Evolutionary conservation across 768 basidiomycete species (phyloP), one percentile per base, ranked within the genome.

Genomic region (Mrakia gelida): DNA sequence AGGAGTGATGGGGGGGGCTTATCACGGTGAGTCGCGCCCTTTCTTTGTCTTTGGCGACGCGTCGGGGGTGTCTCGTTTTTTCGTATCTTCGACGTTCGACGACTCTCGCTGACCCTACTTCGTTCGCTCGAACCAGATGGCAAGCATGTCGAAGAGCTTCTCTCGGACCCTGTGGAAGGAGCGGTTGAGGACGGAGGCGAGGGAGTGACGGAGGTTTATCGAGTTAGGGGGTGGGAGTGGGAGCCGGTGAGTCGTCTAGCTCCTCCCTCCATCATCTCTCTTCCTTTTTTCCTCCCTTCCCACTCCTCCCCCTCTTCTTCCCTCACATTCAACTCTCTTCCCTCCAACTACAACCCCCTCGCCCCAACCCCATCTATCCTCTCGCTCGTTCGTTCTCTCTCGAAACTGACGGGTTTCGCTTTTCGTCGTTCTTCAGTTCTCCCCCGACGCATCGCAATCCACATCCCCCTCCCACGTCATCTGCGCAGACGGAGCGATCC

Each of bases 1-100:
- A 85, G 84, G 85, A 21, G 87, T 91, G 8, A 81, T 94, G 32
- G 86, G 85, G 0, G 87, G 84, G n/a, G 93, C 92, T n/a, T 96
- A 97, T 83, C 84, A 89, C 76, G 74, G 77, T 78, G 23, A 18
- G 77, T 61, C 11, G 28, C n/a, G n/a, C n/a, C n/a, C n/a, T n/a
- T n/a, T n/a, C n/a, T n/a, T n/a, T n/a, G n/a, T n/a, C n/a, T n/a
- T n/a, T n/a, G n/a, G n/a, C n/a, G n/a, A n/a, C n/a, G n/a, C n/a
- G n/a, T n/a, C n/a, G n/a, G n/a, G n/a, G n/a, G n/a, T n/a, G n/a
- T n/a, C n/a, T n/a, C n/a, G n/a, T n/a, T n/a, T n/a, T n/a, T n/a
- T n/a, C n/a, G n/a, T n/a, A n/a, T n/a, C n/a, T n/a, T n/a, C n/a
- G n/a, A n/a, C n/a, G n/a, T n/a, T n/a, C n/a, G n/a, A n/a, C n/a